Evolutionary conservation across 2,329 filamentous ascomycete species (phyloP).

Genomic region (Reticulascus tulasneorum): DNA sequence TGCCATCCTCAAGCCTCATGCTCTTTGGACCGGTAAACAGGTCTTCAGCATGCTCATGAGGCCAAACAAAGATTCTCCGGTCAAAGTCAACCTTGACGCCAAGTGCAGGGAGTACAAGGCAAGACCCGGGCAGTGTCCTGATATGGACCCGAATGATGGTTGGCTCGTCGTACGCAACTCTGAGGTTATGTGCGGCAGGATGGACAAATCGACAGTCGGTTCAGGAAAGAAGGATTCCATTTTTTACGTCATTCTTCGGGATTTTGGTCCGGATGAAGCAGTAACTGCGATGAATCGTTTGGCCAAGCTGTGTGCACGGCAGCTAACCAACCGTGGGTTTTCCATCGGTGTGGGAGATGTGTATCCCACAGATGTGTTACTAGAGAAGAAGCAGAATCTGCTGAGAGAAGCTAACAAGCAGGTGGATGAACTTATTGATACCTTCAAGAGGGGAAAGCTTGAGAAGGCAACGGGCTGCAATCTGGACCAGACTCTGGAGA

Average conservation of each 20-base stretch:
- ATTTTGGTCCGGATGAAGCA: conserved; percentile 86
- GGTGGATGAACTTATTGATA: conserved; percentile 78
- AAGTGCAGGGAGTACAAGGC: conserved; percentile 78
- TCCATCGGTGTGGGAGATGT: conserved; percentile 96
- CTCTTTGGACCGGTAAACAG: conserved; percentile 95
- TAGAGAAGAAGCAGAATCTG: conserved; percentile 68
- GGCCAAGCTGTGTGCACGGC: conserved; percentile 83
- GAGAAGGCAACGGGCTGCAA: conserved; percentile 86
- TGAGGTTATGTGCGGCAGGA: conserved; percentile 92
- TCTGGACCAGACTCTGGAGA: conserved; percentile 88
- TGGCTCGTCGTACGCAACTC: conserved; percentile 95
- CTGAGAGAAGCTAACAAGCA: conserved; percentile 74
- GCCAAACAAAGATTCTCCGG: conserved; percentile 77
- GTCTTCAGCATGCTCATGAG: conserved; percentile 89
- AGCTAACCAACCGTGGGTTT: conserved; percentile 86
- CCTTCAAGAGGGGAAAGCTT: conserved; percentile 75
- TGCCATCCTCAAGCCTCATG: conserved; percentile 77
- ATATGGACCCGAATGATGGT: conserved; percentile 81
- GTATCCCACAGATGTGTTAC: conserved; percentile 71
- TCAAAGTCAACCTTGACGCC: conserved; percentile 88
- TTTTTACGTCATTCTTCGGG: conserved; percentile 93
- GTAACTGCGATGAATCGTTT: conserved; percentile 91
- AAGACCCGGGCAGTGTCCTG: conserved; percentile 53
- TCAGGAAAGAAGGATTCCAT: conserved; percentile 96
- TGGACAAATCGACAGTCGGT: conserved; percentile 98